These are phyloP conservation scores for Meredithiella fracta DNA, from an alignment of 2,329 filamentous ascomycete genomes.

Conservation along the genomic window DNA sequence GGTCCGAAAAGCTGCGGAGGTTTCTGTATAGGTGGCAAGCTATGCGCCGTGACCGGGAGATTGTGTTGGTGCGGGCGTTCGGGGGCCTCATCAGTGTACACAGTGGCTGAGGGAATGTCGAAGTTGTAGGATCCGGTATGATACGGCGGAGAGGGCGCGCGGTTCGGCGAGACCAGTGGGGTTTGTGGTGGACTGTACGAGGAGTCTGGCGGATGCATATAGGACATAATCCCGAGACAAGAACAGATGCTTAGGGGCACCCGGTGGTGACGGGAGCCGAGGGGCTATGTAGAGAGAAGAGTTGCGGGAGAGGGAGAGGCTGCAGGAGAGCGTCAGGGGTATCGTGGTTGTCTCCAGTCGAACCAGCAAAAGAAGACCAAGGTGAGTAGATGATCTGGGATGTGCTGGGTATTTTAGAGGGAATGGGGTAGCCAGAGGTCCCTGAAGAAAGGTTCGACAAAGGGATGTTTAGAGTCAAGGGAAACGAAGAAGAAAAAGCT, in stretches of 20 bases:
- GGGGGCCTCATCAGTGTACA: not conserved
- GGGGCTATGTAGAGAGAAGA: not conserved
- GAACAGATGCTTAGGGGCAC: not conserved
- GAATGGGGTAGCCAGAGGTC: too few relatives aligned
- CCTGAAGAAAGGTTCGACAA: too few relatives aligned
- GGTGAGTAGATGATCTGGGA: not conserved
- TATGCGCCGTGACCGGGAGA: not conserved
- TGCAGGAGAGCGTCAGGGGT: not conserved
- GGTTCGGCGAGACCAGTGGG: conserved; percentile 4
- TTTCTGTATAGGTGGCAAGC: conserved; percentile 3
- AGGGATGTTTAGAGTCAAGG: not conserved
- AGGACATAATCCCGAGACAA: conserved; percentile 8
- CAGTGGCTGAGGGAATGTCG: not conserved
- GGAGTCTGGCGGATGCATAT: conserved; percentile 4
- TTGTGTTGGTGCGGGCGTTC: not conserved
- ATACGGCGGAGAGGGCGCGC: not conserved
- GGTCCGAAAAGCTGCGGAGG: conserved; percentile 5
- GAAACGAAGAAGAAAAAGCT: not conserved
- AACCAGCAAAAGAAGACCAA: conserved; percentile 4
- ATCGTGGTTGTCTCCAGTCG: conserved; percentile 2
- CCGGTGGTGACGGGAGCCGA: not conserved
- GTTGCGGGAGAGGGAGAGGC: not conserved
- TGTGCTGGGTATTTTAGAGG: too few relatives aligned
- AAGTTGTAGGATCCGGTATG: not conserved
- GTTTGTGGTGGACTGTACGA: conserved; percentile 12